phyloP scores from a whole-genome alignment of 2,329 filamentous ascomycete species.

The Neurospora sp. region DNA sequence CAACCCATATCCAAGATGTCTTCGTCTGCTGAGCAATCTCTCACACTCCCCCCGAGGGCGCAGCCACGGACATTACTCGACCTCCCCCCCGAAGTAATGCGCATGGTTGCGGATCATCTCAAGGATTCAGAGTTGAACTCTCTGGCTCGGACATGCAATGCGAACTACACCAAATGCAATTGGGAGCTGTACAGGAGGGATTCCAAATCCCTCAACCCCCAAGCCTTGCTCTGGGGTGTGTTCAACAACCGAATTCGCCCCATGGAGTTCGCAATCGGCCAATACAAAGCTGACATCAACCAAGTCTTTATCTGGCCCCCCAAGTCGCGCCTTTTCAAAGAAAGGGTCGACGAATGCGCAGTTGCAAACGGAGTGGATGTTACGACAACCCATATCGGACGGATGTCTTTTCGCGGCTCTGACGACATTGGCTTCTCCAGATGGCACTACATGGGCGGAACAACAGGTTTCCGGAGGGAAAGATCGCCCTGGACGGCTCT shows the following conservation, averaged over 20 bases:
- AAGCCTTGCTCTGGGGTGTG: background rate
- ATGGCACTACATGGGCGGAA: background rate
- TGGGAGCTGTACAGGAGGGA: background rate
- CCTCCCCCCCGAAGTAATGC: background rate
- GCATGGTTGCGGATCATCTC: background rate
- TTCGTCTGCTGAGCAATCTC: background rate
- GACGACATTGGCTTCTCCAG: background rate
- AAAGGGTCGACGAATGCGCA: background rate
- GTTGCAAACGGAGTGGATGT: background rate
- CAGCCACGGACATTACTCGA: background rate
- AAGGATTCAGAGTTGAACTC: background rate
- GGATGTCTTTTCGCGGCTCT: background rate
- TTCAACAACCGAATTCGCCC: background rate
- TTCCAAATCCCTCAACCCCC: background rate
- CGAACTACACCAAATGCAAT: background rate
- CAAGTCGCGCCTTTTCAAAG: background rate
- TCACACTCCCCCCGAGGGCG: background rate
- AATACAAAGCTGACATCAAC: background rate
- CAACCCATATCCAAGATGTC: background rate
- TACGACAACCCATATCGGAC: background rate
- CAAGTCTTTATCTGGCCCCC: background rate
- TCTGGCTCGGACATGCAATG: background rate
- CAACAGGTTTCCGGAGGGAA: background rate
- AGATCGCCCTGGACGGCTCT: background rate
- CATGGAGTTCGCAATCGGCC: background rate